Evolutionary conservation across 441 rosid species (phyloP), one percentile per base, ranked within the genome.

Genomic region (Raphanus hybrid): DNA sequence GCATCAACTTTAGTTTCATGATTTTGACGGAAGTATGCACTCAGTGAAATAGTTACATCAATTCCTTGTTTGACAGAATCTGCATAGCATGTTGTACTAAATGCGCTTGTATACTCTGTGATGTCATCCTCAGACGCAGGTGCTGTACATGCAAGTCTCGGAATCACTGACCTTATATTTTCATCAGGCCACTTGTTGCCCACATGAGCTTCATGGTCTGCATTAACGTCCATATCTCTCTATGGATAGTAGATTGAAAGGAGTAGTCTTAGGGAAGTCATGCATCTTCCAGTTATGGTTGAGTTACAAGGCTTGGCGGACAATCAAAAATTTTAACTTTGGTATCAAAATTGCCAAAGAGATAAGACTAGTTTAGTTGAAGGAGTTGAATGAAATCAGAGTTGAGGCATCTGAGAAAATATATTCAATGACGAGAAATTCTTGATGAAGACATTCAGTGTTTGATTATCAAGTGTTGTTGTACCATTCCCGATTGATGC

Each of bases 141-240:
- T 76, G 89, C 97, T 11, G 70, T 59, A 70, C 80, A 81, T 39
- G 87, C 89, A 74, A 93, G 86, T 83, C 89, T 81, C 71, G 71
- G 68, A 35, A 81, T 84, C 66, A 80, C 82, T 2, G 92, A 86
- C 75, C 82, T 83, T 60, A 91, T 82, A 72, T 84, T 85, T 80
- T 93, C 97, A 80, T 92, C 92, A 6, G 97, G 95, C 96, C 96
- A 93, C 84, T 91, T 89, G 84, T 93, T 87, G 73, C 82, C 92
- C 57, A 93, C 80, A 79, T 89, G 96, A 70, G 89, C 92, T 78
- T 87, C 96, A 18, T 90, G 89, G 75, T 90, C 92, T 69, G 68
- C 72, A 79, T 90, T 94, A 71, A 87, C 89, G 45, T 70, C 86
- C 91, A 87, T 84, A 57, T 91, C 94, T 78, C 71, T 90, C 96